A percentile compares a stretch with the other conserved stretches of the same genome.
These are phyloP conservation scores for Mycena sanguinolenta DNA, from an alignment of 768 basidiomycete genomes.

Conservation along the genomic window DNA sequence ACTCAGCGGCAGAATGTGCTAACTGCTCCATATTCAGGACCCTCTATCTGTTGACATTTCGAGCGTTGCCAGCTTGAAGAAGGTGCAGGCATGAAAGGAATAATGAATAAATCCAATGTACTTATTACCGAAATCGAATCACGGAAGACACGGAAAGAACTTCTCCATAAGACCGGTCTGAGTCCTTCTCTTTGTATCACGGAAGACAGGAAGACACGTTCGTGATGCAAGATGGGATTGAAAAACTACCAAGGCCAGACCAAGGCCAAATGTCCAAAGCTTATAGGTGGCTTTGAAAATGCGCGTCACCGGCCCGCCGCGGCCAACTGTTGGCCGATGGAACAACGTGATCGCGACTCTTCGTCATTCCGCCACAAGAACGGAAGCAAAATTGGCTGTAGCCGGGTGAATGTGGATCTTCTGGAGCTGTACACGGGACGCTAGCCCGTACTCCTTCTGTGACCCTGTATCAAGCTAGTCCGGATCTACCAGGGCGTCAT, in stretches of 20 bases:
- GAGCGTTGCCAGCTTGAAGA: slow-evolving; percentile 43
- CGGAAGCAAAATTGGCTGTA: background rate
- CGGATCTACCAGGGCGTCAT: background rate
- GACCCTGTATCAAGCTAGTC: background rate
- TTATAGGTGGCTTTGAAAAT: background rate
- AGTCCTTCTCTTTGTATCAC: no score
- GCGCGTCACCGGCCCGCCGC: background rate
- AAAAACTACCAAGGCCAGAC: no score
- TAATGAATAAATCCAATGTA: background rate
- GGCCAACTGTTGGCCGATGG: background rate
- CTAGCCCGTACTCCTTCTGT: background rate
- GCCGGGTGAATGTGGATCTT: background rate
- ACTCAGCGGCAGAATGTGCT: background rate
- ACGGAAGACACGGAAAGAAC: no score
- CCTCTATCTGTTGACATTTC: slow-evolving; percentile 34
- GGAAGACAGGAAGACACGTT: no score
- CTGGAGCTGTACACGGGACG: background rate
- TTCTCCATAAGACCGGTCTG: no score
- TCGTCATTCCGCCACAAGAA: background rate
- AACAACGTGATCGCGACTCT: background rate
- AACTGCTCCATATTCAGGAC: slow-evolving; percentile 15
- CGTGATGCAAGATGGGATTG: background rate
- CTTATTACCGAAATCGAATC: background rate
- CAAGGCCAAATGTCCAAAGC: no score
- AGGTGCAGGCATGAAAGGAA: slow-evolving; percentile 37